These are phyloP conservation scores for Styphnolobium japonicum DNA, from an alignment of 306 rosid genomes.

Conservation along the genomic window DNA sequence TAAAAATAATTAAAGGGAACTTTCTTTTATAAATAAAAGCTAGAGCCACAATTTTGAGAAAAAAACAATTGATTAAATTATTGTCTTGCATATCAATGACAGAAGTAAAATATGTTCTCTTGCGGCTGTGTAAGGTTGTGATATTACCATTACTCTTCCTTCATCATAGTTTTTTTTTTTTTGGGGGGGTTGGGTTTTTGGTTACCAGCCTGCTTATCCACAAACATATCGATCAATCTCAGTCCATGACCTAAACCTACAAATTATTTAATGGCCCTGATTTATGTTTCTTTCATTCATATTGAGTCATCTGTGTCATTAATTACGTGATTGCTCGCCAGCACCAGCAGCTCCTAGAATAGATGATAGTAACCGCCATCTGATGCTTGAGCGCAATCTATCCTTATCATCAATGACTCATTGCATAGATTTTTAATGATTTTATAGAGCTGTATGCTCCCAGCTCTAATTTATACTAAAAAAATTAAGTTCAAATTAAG, in stretches of 20 bases:
- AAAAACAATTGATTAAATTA: too few relatives aligned
- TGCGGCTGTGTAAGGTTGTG: not conserved
- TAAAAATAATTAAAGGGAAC: not conserved
- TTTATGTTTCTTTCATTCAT: not conserved
- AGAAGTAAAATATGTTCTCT: too few relatives aligned
- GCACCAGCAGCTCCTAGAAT: not conserved
- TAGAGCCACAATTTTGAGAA: too few relatives aligned
- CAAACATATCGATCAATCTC: constrained; percentile 17
- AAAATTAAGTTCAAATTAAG: not conserved
- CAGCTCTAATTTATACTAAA: not conserved
- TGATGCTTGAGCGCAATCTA: not conserved
- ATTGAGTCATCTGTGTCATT: not conserved
- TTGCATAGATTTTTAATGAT: not conserved
- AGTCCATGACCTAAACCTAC: not conserved
- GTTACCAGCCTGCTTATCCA: not conserved
- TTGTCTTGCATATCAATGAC: too few relatives aligned
- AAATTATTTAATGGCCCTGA: not conserved
- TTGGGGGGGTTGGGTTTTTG: not conserved
- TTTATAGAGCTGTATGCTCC: not conserved
- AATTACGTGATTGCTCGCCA: not conserved
- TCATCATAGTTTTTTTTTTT: not conserved
- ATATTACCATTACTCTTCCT: not conserved
- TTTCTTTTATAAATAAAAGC: too few relatives aligned
- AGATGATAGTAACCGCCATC: not conserved
- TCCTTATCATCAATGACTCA: not conserved